Conservation (phyloP, 495 filamentous ascomycete species). For the Coniosporium apollinis region DNA sequence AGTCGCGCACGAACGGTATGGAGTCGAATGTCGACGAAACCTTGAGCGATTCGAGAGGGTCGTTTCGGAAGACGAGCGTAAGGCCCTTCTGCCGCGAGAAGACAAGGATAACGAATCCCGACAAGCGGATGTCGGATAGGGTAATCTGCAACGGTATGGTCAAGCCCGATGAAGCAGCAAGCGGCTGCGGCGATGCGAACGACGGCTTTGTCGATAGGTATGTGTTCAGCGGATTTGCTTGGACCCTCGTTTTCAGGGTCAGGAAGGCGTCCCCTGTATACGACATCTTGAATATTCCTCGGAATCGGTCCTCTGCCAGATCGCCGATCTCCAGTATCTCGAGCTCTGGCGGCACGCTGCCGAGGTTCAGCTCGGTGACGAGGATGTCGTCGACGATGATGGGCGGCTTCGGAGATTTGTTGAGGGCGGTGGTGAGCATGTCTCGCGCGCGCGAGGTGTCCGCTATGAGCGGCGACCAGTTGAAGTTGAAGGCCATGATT, state of each 20-base stretch:
- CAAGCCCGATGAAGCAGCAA: conserved; percentile 83
- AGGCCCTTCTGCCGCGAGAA: conserved; percentile 95
- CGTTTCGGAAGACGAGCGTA: conserved; percentile 92
- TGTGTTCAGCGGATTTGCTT: conserved; percentile 95
- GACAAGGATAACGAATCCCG: conserved; percentile 90
- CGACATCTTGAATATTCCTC: conserved; percentile 98
- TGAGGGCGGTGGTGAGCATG: conserved; percentile 83
- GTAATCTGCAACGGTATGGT: conserved; percentile 96
- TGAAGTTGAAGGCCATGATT: conserved; percentile 98
- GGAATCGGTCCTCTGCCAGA: conserved; percentile 88
- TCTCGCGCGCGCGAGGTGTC: conserved; percentile 84
- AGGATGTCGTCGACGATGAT: conserved; percentile 99
- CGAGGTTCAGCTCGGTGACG: conserved; percentile 93
- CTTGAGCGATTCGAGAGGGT: conserved; percentile 92
- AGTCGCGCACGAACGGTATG: conserved; percentile 94
- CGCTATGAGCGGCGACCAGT: conserved; percentile 97
- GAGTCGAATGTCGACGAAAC: conserved; percentile 98
- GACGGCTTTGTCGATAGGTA: conserved; percentile 78
- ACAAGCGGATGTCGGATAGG: conserved; percentile 88
- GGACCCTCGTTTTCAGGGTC: conserved; percentile 85
- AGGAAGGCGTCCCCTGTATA: conserved; percentile 90
- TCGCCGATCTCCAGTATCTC: conserved; percentile 97
- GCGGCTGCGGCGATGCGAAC: conserved; percentile 79
- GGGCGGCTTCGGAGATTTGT: conserved; percentile 94
- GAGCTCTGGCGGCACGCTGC: conserved; percentile 75